Evolutionary conservation across 2,329 filamentous ascomycete species (phyloP), one percentile per base, ranked within the genome.

Genomic region (Talaromyces marneffei): DNA sequence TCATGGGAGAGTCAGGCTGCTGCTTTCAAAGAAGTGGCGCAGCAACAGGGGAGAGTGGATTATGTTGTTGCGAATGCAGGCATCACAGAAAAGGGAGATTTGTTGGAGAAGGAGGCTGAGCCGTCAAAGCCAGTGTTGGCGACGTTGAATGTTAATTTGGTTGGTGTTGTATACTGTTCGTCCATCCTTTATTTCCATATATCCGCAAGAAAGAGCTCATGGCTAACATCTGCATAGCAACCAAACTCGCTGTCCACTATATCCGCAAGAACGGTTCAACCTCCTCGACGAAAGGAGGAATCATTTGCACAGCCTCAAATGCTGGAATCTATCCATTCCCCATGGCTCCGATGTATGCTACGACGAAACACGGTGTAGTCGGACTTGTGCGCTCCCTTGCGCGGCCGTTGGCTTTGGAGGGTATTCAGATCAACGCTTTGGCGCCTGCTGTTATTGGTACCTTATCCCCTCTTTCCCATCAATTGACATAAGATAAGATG

Each of bases 281-380:
- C 46, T 75, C 75, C 2, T 62, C 66, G 68, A n/a, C 74, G n/a
- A 72, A 75, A 27, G 80, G 80, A 0, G 74, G 73, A 6, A 81
- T 84, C 44, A 74, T 83, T 56, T 83, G 80, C 71, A 83, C 82
- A 0, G 77, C 81, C 0, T 83, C 80, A 3, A 83, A 82, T 66
- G 80, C 79, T 1, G 82, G 81, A 0, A 56, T 83, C 1, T 83
- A 84, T 63, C 74, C 80, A 0, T 82, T 84, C 59, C 77, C 80
- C 0, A 75, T 79, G 2, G 79, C 80, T 1, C 82, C 82, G 0
- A 65, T 83, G 5, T 83, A 84, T 64, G 75, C 78, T 2, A 74
- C 77, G 2, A 75, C 77, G 12, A 83, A 84, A 64, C 71, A 74
- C 50, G 82, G 73, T 8, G 71, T 83, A 0, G 72, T 83, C n/a